phyloP scores from a whole-genome alignment of 2,329 filamentous ascomycete species.

The Alternaria sp. region DNA sequence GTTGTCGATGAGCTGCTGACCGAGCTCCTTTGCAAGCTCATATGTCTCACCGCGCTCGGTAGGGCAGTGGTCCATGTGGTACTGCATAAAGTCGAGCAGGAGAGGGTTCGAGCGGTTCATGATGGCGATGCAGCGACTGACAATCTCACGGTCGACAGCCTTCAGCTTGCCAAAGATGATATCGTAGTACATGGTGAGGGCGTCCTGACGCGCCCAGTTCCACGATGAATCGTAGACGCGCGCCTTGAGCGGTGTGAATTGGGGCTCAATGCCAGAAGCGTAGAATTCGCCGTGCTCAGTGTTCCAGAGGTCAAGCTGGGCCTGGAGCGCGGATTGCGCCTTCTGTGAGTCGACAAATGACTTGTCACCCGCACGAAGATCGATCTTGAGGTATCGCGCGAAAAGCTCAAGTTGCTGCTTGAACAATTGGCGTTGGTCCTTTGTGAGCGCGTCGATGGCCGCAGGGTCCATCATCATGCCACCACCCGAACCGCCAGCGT shows the following conservation, averaged over 20 bases:
- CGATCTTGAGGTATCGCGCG: slow-evolving; percentile 95
- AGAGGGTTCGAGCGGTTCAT: slow-evolving; percentile 99
- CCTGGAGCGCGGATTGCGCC: slow-evolving; percentile 85
- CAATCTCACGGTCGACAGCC: slow-evolving; percentile 94
- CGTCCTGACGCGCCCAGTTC: slow-evolving; percentile 99
- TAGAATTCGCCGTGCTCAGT: slow-evolving; percentile 97
- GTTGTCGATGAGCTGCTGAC: slow-evolving; percentile 93
- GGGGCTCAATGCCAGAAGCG: slow-evolving; percentile 89
- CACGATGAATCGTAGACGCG: slow-evolving; percentile 97
- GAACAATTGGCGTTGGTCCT: slow-evolving; percentile 94
- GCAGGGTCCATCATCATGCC: slow-evolving; percentile 99
- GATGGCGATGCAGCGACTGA: slow-evolving; percentile 97
- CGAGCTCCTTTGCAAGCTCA: slow-evolving; percentile 94
- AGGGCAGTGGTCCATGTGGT: slow-evolving; percentile 98
- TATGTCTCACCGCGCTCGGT: slow-evolving; percentile 97
- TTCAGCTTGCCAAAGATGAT: slow-evolving; percentile 96
- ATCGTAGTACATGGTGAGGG: slow-evolving; percentile 98
- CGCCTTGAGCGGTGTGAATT: slow-evolving; percentile 92
- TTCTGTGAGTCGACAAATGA: slow-evolving; percentile 84
- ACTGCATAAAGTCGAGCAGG: slow-evolving; percentile 98
- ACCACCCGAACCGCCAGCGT: slow-evolving; percentile 71
- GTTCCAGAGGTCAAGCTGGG: slow-evolving; percentile 93
- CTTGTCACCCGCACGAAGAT: slow-evolving; percentile 95
- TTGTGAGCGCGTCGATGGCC: slow-evolving; percentile 93
- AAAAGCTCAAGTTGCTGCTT: slow-evolving; percentile 98